Conservation (phyloP, 1,284 basidiomycete species). For the Vanrija sp. region DNA sequence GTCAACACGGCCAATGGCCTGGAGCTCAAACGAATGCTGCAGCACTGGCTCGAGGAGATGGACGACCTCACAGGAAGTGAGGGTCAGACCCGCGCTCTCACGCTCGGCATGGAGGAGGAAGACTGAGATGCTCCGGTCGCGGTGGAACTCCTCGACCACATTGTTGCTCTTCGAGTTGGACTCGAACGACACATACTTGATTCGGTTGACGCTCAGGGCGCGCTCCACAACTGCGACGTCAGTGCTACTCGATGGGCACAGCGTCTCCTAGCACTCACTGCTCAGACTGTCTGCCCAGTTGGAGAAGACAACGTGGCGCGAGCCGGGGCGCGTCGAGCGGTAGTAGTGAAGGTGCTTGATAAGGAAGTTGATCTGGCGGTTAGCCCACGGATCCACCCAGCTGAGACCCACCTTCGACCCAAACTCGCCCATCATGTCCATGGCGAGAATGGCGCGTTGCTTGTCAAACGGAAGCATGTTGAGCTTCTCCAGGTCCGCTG, state of each 20-base stretch:
- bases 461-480: conserved; percentile 23
- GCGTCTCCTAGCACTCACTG: conserved; percentile 25
- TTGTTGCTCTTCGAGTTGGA: conserved; percentile 27
- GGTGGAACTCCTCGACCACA: conserved; percentile 39
- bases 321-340: conserved; percentile 19
- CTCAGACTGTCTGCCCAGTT: conserved; percentile 44
- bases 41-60: conserved; percentile 49
- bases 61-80: conserved; percentile 46
- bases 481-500: conserved; percentile 25
- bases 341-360: conserved; percentile 42
- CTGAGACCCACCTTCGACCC: conserved; percentile 42
- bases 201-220: conserved; percentile 36
- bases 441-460: conserved; percentile 21
- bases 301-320: conserved; percentile 46
- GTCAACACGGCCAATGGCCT: conserved; percentile 29
- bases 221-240: conserved; percentile 37
- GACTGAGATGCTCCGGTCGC: conserved; percentile 39
- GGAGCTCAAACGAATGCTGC: conserved; percentile 47
- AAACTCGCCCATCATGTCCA: conserved; percentile 45
- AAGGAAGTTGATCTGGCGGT: conserved; percentile 42
- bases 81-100: conserved; percentile 45
- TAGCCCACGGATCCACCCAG: background rate
- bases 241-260: background rate
- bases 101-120: conserved; percentile 48
- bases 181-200: conserved; percentile 38